These are phyloP conservation scores for Gymnopilus junonius DNA, from an alignment of 768 basidiomycete species.

Conservation along the genomic window DNA sequence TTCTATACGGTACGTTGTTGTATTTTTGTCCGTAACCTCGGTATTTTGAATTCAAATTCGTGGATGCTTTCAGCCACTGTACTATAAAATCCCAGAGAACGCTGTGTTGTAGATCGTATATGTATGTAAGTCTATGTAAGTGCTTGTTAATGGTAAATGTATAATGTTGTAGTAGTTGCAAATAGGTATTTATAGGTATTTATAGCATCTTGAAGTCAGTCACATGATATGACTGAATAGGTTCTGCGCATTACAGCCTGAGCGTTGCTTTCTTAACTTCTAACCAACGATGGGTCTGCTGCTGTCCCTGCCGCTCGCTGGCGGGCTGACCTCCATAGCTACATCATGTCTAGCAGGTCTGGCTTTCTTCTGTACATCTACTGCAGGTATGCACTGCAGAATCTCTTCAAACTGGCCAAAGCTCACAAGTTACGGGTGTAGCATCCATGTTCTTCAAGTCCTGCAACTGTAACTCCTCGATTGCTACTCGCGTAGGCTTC, in stretches of 20 bases:
- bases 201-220: background rate
- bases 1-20: constrained; percentile 61
- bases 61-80: constrained; percentile 46
- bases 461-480: constrained; percentile 98
- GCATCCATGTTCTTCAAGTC: constrained; percentile 98
- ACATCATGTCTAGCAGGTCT: constrained; percentile 84
- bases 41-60: background rate
- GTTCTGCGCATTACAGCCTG: background rate
- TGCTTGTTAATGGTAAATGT: background rate
- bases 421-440: constrained; percentile 28
- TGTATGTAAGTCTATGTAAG: background rate
- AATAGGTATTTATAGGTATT: too few species aligned
- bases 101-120: constrained; percentile 37
- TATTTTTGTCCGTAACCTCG: background rate
- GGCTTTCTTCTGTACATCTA: constrained; percentile 87
- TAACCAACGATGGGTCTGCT: constrained; percentile 67
- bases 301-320: constrained; percentile 73
- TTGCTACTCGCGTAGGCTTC: constrained; percentile 95
- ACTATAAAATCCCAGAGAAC: constrained; percentile 52
- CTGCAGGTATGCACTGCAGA: constrained; percentile 59
- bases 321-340: constrained; percentile 70
- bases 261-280: background rate
- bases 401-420: background rate
- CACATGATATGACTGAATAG: constrained; percentile 5
- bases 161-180: too few species aligned